Evolutionary conservation across 257 asterid species (phyloP).

Genomic region (Coffea eugenioides): DNA sequence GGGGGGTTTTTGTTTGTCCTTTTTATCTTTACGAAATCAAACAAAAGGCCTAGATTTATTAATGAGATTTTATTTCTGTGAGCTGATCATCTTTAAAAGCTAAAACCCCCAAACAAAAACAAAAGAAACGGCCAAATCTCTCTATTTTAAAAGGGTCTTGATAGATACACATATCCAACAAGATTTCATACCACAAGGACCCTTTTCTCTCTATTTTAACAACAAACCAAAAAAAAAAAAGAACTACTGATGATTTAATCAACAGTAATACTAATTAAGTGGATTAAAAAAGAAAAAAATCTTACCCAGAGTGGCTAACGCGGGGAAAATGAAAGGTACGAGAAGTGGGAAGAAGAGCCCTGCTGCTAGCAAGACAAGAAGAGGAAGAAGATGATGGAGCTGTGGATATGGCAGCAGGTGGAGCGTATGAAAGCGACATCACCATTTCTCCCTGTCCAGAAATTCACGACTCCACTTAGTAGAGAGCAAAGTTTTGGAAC

Average conservation of each 20-base stretch:
- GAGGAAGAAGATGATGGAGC: conserved; percentile 20
- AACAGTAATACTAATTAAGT: background rate
- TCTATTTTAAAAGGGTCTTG: background rate
- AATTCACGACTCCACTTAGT: background rate
- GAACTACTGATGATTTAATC: no score
- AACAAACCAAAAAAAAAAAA: background rate
- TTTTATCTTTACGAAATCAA: background rate
- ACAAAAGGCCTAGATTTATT: background rate
- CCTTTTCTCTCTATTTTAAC: background rate
- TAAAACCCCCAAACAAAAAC: background rate
- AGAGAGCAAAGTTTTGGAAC: background rate
- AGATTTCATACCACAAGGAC: background rate
- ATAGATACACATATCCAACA: background rate
- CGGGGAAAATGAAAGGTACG: conserved; percentile 5
- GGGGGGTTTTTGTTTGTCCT: background rate
- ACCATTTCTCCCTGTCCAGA: background rate
- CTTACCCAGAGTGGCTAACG: conserved; percentile 25
- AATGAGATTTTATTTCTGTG: background rate
- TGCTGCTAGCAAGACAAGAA: background rate
- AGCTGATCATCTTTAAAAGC: background rate
- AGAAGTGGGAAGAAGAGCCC: conserved; percentile 11
- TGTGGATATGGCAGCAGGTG: conserved; percentile 25
- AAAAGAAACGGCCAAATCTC: background rate
- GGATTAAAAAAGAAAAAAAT: background rate
- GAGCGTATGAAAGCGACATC: conserved; percentile 18